Evolutionary conservation across 2,329 filamentous ascomycete species (phyloP), one percentile per base, ranked within the genome.

Genomic region (Phaeomoniella chlamydospora): DNA sequence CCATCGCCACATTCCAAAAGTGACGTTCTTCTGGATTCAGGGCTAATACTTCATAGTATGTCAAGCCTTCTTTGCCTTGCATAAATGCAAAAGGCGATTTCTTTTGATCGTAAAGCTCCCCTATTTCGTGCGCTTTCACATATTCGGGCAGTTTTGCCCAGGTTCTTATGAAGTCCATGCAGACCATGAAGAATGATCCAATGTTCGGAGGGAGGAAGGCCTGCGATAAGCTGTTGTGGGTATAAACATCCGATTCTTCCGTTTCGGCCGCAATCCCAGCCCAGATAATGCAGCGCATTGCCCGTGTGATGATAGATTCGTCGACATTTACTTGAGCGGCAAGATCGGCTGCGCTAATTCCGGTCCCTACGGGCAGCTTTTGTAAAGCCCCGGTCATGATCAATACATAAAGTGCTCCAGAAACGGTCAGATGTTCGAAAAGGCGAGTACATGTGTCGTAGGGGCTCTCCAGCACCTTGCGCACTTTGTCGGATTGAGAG

Each of bases 1-100:
- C 40, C 34, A 42, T 40, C 2, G 44, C 42, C 15, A 41, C 36
- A 17, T 49, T 45, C 36, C 50, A 52, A 15, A 38, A 39, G 12
- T 45, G 39, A n/a, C 49, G 33, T 9, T 47, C 43, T 11, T 44
- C 37, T 3, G 44, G 45, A 16, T 48, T 37, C 15, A 43, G 44
- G 11, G 45, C 42, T 18, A 51, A 37, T 4, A 50, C 43, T 33
- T 51, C 39, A 35, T 45, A 52, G 29, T 46, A 50, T 18, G 41
- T 45, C 29, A 43, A 43, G 14, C 48, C 48, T 29, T 44, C 39
- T 13, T 38, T 39, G 13, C 41, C 33, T 31, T 48, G 42, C 15
- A 36, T 37, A 45, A 43, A 49, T 3, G 45, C 40, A 32, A 42
- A 48, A 15, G 49, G 48, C 11, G 41, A 26, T n/a, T 26, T 26